Conservation (phyloP, 495 filamentous ascomycete genomes). For the Lasiosphaeria miniovina region DNA sequence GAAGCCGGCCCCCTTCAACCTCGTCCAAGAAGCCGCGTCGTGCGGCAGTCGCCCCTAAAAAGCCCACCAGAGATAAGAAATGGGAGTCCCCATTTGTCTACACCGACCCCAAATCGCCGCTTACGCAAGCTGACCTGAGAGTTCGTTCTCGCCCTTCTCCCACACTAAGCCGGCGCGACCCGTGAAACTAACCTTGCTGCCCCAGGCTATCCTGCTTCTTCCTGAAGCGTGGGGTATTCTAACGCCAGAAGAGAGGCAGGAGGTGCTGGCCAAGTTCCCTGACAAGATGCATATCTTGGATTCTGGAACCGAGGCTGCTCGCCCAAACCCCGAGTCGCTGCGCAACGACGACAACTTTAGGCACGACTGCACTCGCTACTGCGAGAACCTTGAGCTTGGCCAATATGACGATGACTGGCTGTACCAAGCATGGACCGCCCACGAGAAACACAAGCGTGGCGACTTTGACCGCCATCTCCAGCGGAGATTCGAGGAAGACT, state of each 20-base stretch:
- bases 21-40: constrained; percentile 8
- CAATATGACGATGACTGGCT: constrained; percentile 66
- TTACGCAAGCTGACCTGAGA: constrained; percentile 55
- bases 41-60: constrained; percentile 10
- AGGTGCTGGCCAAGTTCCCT: constrained; percentile 56
- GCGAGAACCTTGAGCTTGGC: constrained; percentile 57
- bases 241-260: constrained; percentile 51
- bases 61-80: constrained; percentile 24
- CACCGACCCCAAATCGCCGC: constrained; percentile 53
- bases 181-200: constrained; percentile 12
- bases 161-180: background rate
- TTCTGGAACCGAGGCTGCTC: constrained; percentile 29
- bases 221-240: constrained; percentile 58
- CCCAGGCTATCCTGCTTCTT: constrained; percentile 54
- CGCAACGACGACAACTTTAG: constrained; percentile 45
- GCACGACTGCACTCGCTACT: constrained; percentile 40
- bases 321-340: constrained; percentile 35
- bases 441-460: constrained; percentile 60
- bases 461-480: constrained; percentile 68
- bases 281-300: constrained; percentile 39
- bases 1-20: background rate
- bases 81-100: constrained; percentile 47
- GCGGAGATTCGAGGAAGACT: constrained; percentile 63
- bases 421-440: constrained; percentile 58
- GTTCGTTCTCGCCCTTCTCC: constrained; percentile 35